Conservation (phyloP, 1,139 yeast species). For the Entelexis paramagnoliae region DNA sequence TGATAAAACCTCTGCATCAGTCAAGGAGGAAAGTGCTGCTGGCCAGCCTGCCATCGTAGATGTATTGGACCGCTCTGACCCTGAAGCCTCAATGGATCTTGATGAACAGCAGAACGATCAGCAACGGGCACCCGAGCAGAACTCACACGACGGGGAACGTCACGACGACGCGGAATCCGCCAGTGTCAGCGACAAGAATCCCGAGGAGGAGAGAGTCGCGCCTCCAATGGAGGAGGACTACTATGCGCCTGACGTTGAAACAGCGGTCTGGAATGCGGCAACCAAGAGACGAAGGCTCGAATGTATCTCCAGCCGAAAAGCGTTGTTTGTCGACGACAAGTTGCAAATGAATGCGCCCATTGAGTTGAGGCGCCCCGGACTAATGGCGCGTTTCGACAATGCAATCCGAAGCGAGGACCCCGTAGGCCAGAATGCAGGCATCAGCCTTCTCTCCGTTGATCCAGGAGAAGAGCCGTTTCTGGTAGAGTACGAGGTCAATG, state of each 20-base stretch:
- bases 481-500: constrained; percentile 72
- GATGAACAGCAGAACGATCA: neutral
- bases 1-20: too few relatives aligned
- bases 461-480: constrained; percentile 39
- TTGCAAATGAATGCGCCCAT: constrained; percentile 63
- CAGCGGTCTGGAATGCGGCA: constrained; percentile 61
- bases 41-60: too few relatives aligned
- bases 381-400: constrained; percentile 31
- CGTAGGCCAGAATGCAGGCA: constrained; percentile 2
- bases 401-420: constrained; percentile 19
- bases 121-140: neutral
- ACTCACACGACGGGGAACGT: neutral
- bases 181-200: neutral
- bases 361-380: constrained; percentile 31
- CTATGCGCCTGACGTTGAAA: constrained; percentile 37
- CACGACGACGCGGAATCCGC: neutral
- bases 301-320: constrained; percentile 59
- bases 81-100: neutral
- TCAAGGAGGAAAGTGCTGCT: too few relatives aligned
- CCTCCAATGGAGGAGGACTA: constrained; percentile 7
- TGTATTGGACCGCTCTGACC: too few relatives aligned
- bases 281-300: constrained; percentile 64
- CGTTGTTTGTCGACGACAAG: constrained; percentile 48
- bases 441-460: constrained; percentile 9
- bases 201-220: neutral